These are phyloP conservation scores for Xylaria arbuscula DNA, from an alignment of 2,329 filamentous ascomycete genomes.

Conservation along the genomic window DNA sequence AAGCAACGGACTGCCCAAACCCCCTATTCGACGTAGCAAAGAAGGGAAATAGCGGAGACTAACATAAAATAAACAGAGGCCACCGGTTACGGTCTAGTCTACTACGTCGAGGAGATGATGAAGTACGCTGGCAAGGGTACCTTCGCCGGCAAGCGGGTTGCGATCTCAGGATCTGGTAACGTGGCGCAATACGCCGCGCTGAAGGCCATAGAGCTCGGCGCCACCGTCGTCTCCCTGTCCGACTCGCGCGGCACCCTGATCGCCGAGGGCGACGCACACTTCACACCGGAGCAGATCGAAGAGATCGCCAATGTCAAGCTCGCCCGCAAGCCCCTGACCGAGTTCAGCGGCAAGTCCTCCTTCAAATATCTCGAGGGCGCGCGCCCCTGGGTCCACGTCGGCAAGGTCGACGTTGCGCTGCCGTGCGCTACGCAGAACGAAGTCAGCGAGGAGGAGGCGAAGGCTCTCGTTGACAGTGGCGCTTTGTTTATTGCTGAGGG, in stretches of 20 bases:
- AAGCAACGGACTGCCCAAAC: conserved; percentile 33
- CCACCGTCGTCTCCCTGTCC: conserved; percentile 89
- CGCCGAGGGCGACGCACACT: conserved; percentile 74
- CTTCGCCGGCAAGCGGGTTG: conserved; percentile 91
- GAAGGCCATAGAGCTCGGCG: conserved; percentile 96
- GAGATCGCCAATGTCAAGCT: conserved; percentile 88
- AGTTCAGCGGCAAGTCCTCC: conserved; percentile 68
- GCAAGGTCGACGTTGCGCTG: conserved; percentile 88
- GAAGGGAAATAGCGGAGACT: conserved; percentile 6
- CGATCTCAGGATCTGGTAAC: conserved; percentile 96
- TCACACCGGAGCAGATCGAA: conserved; percentile 83
- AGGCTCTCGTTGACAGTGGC: conserved; percentile 80
- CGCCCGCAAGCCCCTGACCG: conserved; percentile 82
- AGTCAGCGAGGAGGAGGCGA: conserved; percentile 89
- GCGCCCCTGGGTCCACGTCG: conserved; percentile 91
- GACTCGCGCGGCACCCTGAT: conserved; percentile 90
- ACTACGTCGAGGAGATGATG: conserved; percentile 98
- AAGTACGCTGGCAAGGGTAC: conserved; percentile 86
- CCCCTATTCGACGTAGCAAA: not conserved
- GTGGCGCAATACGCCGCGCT: conserved; percentile 97
- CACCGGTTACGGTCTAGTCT: conserved; percentile 95
- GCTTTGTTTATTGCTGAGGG: conserved; percentile 92
- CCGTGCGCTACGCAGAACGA: conserved; percentile 98
- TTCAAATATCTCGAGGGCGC: conserved; percentile 90
- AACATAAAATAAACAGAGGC: conserved; percentile 69